phyloP scores from a whole-genome alignment of 148 eudicot species.

The Chenopodium quinoa region DNA sequence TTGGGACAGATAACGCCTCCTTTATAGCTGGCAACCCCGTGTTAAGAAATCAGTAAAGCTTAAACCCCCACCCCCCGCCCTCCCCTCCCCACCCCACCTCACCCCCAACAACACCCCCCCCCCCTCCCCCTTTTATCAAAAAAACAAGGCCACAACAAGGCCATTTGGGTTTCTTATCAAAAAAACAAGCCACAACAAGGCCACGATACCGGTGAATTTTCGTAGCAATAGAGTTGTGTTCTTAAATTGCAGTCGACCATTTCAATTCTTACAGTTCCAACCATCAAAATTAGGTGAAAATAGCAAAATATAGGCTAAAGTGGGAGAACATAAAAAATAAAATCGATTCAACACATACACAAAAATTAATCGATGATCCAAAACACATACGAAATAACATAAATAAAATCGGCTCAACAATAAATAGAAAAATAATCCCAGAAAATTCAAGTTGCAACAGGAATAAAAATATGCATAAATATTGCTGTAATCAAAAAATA shows the following conservation, averaged over 20 bases:
- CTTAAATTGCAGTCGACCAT: background rate
- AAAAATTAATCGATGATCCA: background rate
- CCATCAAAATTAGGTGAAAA: too few species aligned
- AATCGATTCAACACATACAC: too few species aligned
- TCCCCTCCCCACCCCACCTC: background rate
- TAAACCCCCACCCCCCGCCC: background rate
- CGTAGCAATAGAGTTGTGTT: background rate
- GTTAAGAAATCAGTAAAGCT: background rate
- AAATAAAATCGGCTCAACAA: background rate
- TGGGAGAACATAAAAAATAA: background rate
- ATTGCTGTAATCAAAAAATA: background rate
- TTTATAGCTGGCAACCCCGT: too few species aligned
- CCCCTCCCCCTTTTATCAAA: too few species aligned
- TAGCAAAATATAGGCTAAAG: background rate
- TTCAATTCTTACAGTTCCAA: background rate
- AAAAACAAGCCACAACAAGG: background rate
- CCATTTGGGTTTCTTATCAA: too few species aligned
- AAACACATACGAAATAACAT: background rate
- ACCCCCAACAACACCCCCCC: too few species aligned
- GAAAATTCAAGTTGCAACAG: background rate
- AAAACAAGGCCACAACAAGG: too few species aligned
- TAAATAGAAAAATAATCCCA: background rate
- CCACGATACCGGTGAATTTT: background rate
- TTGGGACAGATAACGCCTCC: too few species aligned
- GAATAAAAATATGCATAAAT: background rate